These are phyloP conservation scores for Suillus luteus DNA, from an alignment of 768 basidiomycete species.

Conservation along the genomic window DNA sequence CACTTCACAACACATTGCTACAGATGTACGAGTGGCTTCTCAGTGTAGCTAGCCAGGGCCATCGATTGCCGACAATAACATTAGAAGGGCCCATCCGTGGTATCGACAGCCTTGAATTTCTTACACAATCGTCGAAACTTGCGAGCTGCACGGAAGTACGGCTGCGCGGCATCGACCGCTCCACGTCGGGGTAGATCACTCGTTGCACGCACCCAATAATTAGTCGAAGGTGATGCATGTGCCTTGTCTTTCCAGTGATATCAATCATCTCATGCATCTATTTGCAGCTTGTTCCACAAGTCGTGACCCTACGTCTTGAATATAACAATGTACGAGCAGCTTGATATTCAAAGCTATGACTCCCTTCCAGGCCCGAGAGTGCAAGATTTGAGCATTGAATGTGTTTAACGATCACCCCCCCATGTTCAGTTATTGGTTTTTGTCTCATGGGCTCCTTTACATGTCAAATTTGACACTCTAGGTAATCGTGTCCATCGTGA, in stretches of 20 bases:
- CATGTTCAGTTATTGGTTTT: neutral
- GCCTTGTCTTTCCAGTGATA: neutral
- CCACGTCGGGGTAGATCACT: neutral
- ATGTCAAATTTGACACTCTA: neutral
- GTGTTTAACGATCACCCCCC: neutral
- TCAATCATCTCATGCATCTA: neutral
- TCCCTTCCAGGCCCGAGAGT: neutral
- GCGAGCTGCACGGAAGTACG: slow-evolving; percentile 5
- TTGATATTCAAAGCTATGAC: neutral
- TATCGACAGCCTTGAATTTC: neutral
- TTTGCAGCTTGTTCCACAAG: neutral
- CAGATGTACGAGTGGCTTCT: slow-evolving; percentile 5
- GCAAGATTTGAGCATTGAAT: neutral
- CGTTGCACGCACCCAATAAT: neutral
- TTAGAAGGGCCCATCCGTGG: neutral
- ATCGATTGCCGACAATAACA: slow-evolving; percentile 3
- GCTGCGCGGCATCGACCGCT: neutral
- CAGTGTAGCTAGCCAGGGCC: neutral
- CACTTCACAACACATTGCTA: neutral
- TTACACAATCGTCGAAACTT: neutral
- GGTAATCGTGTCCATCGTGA: neutral
- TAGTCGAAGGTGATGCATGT: neutral
- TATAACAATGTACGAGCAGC: neutral
- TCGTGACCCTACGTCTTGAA: neutral
- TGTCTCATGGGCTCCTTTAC: neutral